phyloP scores from a whole-genome alignment of 257 asterid species.

The Craterostigma plantagineum region DNA sequence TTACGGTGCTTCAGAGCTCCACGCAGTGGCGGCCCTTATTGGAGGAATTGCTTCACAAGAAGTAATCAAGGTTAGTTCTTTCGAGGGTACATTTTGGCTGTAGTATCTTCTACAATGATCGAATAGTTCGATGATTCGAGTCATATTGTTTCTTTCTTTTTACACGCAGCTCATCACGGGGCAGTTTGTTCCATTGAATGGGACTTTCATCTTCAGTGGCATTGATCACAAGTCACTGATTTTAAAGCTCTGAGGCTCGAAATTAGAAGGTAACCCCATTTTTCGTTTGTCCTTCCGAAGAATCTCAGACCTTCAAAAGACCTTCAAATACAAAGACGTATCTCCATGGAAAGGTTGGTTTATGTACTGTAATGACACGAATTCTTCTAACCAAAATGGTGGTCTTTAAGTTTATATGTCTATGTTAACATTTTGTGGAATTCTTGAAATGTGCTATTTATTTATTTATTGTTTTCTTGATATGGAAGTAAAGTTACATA shows the following conservation, averaged over 20 bases:
- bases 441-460: no score
- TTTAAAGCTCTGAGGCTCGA: conserved; percentile 24
- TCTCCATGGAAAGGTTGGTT: no score
- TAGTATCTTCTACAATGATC: neutral
- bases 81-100: no score
- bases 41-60: conserved; percentile 98
- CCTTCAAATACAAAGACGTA: no score
- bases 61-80: conserved; percentile 64
- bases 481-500: no score
- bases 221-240: conserved; percentile 85
- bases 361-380: no score
- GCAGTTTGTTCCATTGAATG: conserved; percentile 82
- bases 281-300: no score
- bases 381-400: no score
- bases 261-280: conserved; percentile 8
- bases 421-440: no score
- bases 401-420: no score
- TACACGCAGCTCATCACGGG: conserved; percentile 66
- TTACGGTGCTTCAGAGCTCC: conserved; percentile 93
- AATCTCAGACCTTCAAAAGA: no score
- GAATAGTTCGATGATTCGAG: neutral
- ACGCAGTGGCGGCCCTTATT: conserved; percentile 76
- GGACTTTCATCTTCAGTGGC: conserved; percentile 87
- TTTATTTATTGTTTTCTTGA: no score
- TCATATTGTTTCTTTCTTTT: conserved; percentile 8